Evolutionary conservation across 2,329 filamentous ascomycete species (phyloP), one percentile per base, ranked within the genome.

Genomic region (Xylaria sp.): DNA sequence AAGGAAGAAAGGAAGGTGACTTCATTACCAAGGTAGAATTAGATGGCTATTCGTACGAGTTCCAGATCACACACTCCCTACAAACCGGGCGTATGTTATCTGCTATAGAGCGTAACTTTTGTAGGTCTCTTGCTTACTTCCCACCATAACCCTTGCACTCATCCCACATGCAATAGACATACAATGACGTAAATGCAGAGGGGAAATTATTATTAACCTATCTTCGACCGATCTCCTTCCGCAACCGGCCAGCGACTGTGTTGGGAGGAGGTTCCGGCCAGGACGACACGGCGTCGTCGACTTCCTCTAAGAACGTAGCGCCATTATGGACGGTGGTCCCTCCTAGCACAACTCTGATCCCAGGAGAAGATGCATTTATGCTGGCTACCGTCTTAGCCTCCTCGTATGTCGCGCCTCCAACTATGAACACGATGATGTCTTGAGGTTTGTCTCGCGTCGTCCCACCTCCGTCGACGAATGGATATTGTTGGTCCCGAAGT

Each of bases 351-450:
- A 99, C 90, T 64, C 96, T 88, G 10, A 98, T 87, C 0, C 96
- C 96, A 0, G 94, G 94, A 11, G 92, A 92, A 66, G 91, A 93
- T 20, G 94, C 94, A 81, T 99, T 99, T 67, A 99, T 90, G 73
- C 94, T 90, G n/a, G 96, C 93, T 46, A 98, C 89, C 86, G 93
- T 94, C 83, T 97, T 97, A 6, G 96, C 94, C 80, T 99, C 96
- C 80, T 99, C 96, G 77, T 97, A 99, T 0, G 96, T 99, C 20
- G 92, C 90, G 2, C 96, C 96, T 6, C 96, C 96, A 28, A 97
- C 86, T 77, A 99, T 94, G 78, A 99, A 99, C 7, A 99, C 88
- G 51, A 99, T 88, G 48, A 99, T 92, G 78, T 99, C 97, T 79
- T 99, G 96, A 4, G 96, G 96, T 79, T 98, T 98, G 77, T 99